A percentile compares a stretch with the other conserved stretches of the same genome.
Evolutionary conservation across 2,329 filamentous ascomycete genomes (phyloP).

Genomic region (Pseudogymnoascus sp.): DNA sequence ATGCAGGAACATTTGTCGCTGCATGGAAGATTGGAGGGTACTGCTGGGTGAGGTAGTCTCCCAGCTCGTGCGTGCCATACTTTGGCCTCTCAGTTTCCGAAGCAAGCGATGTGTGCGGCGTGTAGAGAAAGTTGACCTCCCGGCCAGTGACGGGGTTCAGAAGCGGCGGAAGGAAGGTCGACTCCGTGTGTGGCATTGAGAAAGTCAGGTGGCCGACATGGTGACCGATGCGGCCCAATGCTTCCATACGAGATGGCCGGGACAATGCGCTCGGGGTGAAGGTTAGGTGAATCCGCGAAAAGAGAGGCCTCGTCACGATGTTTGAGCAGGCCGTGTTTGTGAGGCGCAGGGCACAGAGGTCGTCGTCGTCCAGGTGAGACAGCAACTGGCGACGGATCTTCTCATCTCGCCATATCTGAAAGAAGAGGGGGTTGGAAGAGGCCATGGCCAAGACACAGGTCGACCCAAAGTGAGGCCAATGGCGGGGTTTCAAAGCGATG

Average conservation of each 20-base stretch:
- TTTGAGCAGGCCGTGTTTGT: slow-evolving; percentile 65
- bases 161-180: slow-evolving; percentile 78
- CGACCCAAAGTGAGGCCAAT: slow-evolving; percentile 1
- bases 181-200: slow-evolving; percentile 64
- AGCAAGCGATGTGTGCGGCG: slow-evolving; percentile 62
- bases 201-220: slow-evolving; percentile 75
- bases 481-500: not conserved
- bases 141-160: slow-evolving; percentile 69
- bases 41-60: slow-evolving; percentile 74
- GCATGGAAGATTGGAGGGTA: slow-evolving; percentile 87
- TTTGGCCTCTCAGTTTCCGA: slow-evolving; percentile 59
- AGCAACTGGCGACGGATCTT: slow-evolving; percentile 23
- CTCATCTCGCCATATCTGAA: slow-evolving; percentile 28
- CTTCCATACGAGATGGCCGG: slow-evolving; percentile 62
- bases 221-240: slow-evolving; percentile 68
- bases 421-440: slow-evolving; percentile 23
- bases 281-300: slow-evolving; percentile 60
- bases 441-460: slow-evolving; percentile 23
- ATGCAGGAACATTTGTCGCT: slow-evolving; percentile 78
- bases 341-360: slow-evolving; percentile 52
- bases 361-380: slow-evolving; percentile 23
- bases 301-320: slow-evolving; percentile 61
- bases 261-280: slow-evolving; percentile 72
- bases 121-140: slow-evolving; percentile 76
- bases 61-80: slow-evolving; percentile 72